These are phyloP conservation scores for Curvularia spicifera DNA, from an alignment of 2,329 filamentous ascomycete genomes.

Conservation along the genomic window DNA sequence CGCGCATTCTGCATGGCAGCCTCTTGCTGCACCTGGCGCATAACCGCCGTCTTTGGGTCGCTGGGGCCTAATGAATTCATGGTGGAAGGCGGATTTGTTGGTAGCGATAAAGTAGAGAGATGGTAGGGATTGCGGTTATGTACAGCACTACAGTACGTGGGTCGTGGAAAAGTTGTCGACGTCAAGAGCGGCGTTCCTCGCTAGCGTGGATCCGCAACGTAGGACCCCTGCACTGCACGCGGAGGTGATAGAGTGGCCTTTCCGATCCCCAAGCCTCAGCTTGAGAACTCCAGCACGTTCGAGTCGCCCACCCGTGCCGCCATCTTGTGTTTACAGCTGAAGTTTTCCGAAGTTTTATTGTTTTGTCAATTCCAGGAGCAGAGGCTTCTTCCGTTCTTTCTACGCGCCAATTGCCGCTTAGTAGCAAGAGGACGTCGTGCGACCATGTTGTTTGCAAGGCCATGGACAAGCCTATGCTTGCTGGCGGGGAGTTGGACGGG, in stretches of 20 bases:
- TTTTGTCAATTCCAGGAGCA: slow-evolving; percentile 35
- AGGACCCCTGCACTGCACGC: slow-evolving; percentile 34
- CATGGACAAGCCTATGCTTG: slow-evolving; percentile 48
- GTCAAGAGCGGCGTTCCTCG: slow-evolving; percentile 34
- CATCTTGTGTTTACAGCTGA: slow-evolving; percentile 35
- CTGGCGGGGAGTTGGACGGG: slow-evolving; percentile 46
- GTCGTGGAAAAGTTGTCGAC: slow-evolving; percentile 37
- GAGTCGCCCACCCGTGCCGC: slow-evolving; percentile 35
- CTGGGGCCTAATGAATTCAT: slow-evolving; percentile 46
- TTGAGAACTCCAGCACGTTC: slow-evolving; percentile 27
- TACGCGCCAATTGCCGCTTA: slow-evolving; percentile 11
- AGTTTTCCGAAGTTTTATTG: slow-evolving; percentile 15
- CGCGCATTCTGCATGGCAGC: slow-evolving; percentile 59
- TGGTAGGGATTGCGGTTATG: slow-evolving; percentile 1
- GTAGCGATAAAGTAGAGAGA: neutral
- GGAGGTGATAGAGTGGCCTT: slow-evolving; percentile 32
- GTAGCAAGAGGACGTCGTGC: slow-evolving; percentile 22
- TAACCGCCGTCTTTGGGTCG: slow-evolving; percentile 56
- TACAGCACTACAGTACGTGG: slow-evolving; percentile 1
- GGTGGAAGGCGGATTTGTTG: slow-evolving; percentile 10
- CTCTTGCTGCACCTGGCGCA: slow-evolving; percentile 61
- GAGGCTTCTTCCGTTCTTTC: slow-evolving; percentile 40
- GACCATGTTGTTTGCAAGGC: slow-evolving; percentile 45
- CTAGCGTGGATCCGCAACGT: slow-evolving; percentile 23
- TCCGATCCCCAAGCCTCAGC: slow-evolving; percentile 16